Conservation (phyloP, 139 green algal species). For the Haematococcus lacustris region DNA sequence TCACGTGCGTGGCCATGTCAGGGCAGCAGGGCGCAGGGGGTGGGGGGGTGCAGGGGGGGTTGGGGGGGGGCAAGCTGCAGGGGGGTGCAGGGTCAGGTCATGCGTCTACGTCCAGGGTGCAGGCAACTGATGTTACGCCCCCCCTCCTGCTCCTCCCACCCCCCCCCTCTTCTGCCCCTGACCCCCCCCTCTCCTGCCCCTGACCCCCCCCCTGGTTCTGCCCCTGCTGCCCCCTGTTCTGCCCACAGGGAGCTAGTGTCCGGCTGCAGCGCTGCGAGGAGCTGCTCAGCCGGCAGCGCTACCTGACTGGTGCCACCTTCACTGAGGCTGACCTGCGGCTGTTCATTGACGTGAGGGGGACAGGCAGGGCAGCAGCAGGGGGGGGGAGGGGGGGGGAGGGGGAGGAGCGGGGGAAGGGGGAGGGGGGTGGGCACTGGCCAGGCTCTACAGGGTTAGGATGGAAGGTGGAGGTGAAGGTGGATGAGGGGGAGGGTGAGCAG, state of each 20-base stretch:
- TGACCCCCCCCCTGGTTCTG: no score
- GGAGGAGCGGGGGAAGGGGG: no score
- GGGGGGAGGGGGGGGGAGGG: no score
- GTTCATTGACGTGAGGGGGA: conserved; percentile 82
- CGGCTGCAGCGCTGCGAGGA: conserved; percentile 69
- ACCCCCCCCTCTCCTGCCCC: neutral
- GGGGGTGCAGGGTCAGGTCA: neutral
- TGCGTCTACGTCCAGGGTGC: neutral
- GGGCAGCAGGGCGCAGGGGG: neutral
- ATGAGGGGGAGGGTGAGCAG: no score
- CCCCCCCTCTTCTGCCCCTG: no score
- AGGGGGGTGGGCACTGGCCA: no score
- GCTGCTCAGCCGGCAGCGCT: conserved; percentile 73
- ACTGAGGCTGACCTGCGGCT: conserved; percentile 92
- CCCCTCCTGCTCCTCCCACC: neutral
- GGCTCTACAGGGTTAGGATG: no score
- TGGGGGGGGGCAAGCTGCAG: neutral
- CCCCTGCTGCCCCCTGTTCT: no score
- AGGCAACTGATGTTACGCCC: neutral
- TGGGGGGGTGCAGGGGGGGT: no score
- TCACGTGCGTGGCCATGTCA: conserved; percentile 14
- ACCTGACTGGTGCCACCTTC: conserved; percentile 75
- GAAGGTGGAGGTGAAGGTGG: no score
- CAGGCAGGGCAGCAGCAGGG: no score
- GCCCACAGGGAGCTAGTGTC: conserved; percentile 74